phyloP scores from a whole-genome alignment of 208 protist genomes.

The Trichomonas vaginalis region DNA sequence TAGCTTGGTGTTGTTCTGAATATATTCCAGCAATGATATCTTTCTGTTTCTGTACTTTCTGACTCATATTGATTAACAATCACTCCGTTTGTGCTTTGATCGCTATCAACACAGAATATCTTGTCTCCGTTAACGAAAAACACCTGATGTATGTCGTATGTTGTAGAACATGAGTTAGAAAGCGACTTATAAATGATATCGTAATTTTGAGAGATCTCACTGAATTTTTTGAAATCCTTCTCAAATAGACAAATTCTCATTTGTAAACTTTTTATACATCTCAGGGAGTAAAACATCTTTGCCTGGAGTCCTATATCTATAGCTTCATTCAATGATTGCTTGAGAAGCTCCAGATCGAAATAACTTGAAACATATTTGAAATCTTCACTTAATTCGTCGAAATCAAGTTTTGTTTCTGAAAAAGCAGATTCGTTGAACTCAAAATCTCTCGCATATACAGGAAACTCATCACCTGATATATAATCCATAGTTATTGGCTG shows the following conservation, averaged over 20 bases:
- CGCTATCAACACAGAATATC: neutral
- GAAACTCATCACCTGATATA: too few species aligned
- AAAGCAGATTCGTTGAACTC: neutral
- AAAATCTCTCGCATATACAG: neutral
- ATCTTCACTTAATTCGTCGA: neutral
- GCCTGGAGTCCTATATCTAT: neutral
- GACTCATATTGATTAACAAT: neutral
- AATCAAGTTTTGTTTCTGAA: neutral
- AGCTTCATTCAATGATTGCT: neutral
- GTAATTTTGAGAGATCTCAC: neutral
- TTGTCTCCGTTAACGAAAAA: neutral
- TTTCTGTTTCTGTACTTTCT: neutral
- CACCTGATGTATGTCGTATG: neutral
- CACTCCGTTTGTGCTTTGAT: neutral
- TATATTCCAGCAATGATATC: neutral
- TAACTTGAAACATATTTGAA: neutral
- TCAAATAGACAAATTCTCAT: neutral
- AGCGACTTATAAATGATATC: neutral
- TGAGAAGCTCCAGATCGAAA: neutral
- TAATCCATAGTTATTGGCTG: neutral
- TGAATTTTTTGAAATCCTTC: neutral
- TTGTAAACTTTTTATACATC: neutral
- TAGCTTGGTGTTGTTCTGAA: neutral
- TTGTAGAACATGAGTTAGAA: neutral
- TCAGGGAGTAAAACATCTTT: neutral